These are phyloP conservation scores for Xylariaceae sp. DNA, from an alignment of 2,329 filamentous ascomycete genomes.

Conservation along the genomic window DNA sequence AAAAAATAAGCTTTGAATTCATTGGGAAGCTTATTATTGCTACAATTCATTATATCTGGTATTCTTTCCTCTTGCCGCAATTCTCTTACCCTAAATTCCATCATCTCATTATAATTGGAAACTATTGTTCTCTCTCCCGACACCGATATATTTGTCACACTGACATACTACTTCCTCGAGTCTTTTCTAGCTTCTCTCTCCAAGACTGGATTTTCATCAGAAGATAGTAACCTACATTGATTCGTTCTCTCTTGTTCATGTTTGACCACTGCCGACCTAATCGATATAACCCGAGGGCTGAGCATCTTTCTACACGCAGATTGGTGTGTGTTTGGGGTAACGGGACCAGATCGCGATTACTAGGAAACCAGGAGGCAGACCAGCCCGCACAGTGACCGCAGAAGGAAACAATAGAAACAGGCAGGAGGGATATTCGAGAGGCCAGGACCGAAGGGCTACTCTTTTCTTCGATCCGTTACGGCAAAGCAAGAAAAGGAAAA, in stretches of 20 bases:
- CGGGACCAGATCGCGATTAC: constrained; percentile 18
- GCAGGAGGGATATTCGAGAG: neutral
- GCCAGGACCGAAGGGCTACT: too few species aligned
- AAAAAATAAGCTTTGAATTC: constrained; percentile 33
- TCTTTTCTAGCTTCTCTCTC: neutral
- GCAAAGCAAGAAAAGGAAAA: neutral
- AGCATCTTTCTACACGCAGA: constrained; percentile 24
- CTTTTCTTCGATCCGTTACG: too few species aligned
- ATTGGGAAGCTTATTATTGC: constrained; percentile 28
- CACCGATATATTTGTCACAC: neutral
- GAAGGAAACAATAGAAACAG: constrained; percentile 6
- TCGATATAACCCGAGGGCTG: constrained; percentile 23
- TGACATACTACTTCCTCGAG: too few species aligned
- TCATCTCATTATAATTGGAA: constrained; percentile 28
- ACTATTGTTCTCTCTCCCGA: constrained; percentile 13
- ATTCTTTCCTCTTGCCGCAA: constrained; percentile 20
- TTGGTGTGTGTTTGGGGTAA: constrained; percentile 21
- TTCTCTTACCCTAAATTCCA: constrained; percentile 25
- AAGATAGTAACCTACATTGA: constrained; percentile 9
- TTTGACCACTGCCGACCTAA: constrained; percentile 19
- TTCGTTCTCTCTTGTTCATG: constrained; percentile 19
- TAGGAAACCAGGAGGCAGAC: constrained; percentile 13
- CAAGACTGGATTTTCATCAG: constrained; percentile 3
- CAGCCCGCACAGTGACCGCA: constrained; percentile 14
- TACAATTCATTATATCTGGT: constrained; percentile 25